Evolutionary conservation across 164 flowering plant genomes (phyloP).

Genomic region (Tetrastigma voinierianum): DNA sequence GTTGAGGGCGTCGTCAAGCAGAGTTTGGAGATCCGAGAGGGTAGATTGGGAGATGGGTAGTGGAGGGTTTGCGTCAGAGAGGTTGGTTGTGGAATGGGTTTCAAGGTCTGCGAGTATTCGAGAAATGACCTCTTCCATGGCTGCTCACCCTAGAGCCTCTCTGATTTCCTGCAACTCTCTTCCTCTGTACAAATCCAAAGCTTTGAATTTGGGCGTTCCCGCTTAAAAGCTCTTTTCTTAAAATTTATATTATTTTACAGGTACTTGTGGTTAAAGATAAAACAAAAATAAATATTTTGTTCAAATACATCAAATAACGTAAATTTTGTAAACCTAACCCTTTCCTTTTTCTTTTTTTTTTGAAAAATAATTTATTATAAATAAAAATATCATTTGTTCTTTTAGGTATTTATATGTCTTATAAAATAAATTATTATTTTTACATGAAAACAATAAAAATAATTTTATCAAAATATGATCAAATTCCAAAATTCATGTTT

Average conservation of each 20-base stretch:
- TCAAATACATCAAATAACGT: no score
- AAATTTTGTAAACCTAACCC: no score
- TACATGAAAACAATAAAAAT: not conserved
- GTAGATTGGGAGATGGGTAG: slow-evolving; percentile 46
- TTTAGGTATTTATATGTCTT: no score
- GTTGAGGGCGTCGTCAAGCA: slow-evolving; percentile 28
- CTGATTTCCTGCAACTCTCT: not conserved
- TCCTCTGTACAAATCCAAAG: not conserved
- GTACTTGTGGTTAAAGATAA: no score
- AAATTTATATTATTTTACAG: no score
- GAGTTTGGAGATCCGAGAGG: slow-evolving; percentile 53
- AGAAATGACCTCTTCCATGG: slow-evolving; percentile 50
- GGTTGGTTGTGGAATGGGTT: slow-evolving; percentile 19
- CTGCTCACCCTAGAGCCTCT: not conserved
- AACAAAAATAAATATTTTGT: no score
- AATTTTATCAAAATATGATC: no score
- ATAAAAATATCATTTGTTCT: no score
- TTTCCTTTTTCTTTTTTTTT: no score
- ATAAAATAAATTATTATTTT: no score
- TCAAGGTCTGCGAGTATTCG: slow-evolving; percentile 49
- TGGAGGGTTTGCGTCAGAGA: slow-evolving; percentile 8
- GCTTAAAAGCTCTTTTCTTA: not conserved
- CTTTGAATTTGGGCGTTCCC: slow-evolving; percentile 11
- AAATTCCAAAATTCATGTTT: no score
- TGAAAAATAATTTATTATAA: no score